A percentile compares a stretch with the other conserved stretches of the same genome.
These are phyloP conservation scores for Alternaria ethzedia DNA, from an alignment of 2,329 filamentous ascomycete species.

Conservation along the genomic window DNA sequence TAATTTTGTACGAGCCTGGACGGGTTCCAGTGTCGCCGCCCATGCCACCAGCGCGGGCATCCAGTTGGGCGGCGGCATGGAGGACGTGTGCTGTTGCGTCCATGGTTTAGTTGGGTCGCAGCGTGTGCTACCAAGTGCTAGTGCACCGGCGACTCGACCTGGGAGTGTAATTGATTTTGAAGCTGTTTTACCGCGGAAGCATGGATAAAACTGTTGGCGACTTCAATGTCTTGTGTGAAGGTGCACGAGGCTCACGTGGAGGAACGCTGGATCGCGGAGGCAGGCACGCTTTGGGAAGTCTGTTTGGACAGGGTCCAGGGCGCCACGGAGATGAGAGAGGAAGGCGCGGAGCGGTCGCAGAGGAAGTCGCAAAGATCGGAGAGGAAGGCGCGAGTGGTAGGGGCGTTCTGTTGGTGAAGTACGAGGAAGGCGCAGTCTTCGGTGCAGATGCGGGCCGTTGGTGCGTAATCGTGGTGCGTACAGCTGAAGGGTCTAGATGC, in stretches of 20 bases:
- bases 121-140: slow-evolving; percentile 17
- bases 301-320: slow-evolving; percentile 25
- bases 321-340: slow-evolving; percentile 17
- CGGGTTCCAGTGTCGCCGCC: slow-evolving; percentile 45
- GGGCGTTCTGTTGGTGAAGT: not conserved
- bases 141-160: slow-evolving; percentile 19
- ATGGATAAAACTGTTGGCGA: slow-evolving; percentile 12
- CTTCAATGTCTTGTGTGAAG: not conserved
- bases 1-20: slow-evolving; percentile 75
- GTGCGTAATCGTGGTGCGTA: slow-evolving; percentile 19
- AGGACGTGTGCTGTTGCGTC: slow-evolving; percentile 49
- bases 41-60: slow-evolving; percentile 52
- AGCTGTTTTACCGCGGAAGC: slow-evolving; percentile 15
- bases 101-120: slow-evolving; percentile 46
- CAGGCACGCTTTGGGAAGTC: slow-evolving; percentile 24
- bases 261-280: slow-evolving; percentile 13
- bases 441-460: slow-evolving; percentile 1
- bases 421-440: slow-evolving; percentile 16
- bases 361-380: slow-evolving; percentile 2
- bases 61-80: slow-evolving; percentile 51
- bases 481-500: slow-evolving; percentile 19
- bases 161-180: slow-evolving; percentile 5
- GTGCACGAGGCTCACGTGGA: slow-evolving; percentile 14
- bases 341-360: slow-evolving; percentile 2
- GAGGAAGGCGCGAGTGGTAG: not conserved